These are phyloP conservation scores for Leishmania arabica DNA, from an alignment of 208 protist species.

Conservation along the genomic window DNA sequence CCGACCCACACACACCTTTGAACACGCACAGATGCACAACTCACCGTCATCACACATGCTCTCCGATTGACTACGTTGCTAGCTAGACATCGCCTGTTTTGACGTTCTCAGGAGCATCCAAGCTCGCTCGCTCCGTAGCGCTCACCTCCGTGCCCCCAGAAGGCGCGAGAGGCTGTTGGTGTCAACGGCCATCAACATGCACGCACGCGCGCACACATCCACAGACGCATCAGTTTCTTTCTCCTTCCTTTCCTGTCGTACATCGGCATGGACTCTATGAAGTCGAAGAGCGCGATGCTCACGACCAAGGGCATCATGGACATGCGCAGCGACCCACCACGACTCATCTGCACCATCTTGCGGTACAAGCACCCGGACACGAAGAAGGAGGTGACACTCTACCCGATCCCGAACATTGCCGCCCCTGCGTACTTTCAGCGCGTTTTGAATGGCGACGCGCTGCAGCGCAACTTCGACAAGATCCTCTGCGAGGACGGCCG, in stretches of 20 bases:
- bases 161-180: background rate
- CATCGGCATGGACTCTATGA: conserved; percentile 52
- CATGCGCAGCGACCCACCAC: conserved; percentile 65
- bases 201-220: background rate
- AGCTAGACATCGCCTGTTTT: background rate
- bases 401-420: conserved; percentile 78
- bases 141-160: background rate
- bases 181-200: background rate
- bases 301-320: conserved; percentile 90
- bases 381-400: conserved; percentile 78
- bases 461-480: conserved; percentile 57
- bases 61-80: background rate
- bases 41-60: background rate
- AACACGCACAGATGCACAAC: background rate
- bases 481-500: conserved; percentile 86
- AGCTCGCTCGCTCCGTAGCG: background rate
- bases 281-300: conserved; percentile 68
- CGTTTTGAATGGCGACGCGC: conserved; percentile 39
- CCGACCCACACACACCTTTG: background rate
- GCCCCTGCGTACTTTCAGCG: conserved; percentile 66
- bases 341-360: conserved; percentile 68
- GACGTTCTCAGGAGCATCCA: background rate
- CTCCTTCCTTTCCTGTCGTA: background rate
- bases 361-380: conserved; percentile 69
- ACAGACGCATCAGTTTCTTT: background rate